A percentile compares a stretch with the other conserved stretches of the same genome.
phyloP scores from a whole-genome alignment of 768 basidiomycete species.

The Lentinula raphanica region DNA sequence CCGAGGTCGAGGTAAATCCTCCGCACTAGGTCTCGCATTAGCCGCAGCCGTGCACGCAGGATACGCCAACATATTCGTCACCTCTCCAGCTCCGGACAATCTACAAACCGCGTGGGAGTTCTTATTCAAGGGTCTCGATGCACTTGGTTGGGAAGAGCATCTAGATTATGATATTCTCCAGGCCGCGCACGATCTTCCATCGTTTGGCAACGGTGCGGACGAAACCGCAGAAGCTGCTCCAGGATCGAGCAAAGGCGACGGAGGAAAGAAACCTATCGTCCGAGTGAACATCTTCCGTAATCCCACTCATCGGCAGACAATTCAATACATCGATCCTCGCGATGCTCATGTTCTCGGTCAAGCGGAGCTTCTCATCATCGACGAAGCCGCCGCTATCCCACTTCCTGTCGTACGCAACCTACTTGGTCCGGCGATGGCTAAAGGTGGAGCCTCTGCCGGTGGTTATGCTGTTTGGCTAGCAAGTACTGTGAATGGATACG shows the following conservation, averaged over 20 bases:
- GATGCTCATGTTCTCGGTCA: constrained; percentile 97
- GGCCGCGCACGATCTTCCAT: constrained; percentile 77
- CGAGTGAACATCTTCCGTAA: constrained; percentile 9
- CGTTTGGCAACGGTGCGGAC: not conserved
- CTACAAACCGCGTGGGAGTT: constrained; percentile 98
- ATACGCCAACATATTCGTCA: constrained; percentile 97
- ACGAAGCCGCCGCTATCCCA: constrained; percentile 97
- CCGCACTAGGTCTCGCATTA: constrained; percentile 91
- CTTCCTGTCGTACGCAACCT: constrained; percentile 93
- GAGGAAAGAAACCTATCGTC: constrained; percentile 1
- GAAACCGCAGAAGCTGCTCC: not conserved
- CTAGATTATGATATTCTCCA: constrained; percentile 95
- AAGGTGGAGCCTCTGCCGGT: constrained; percentile 2
- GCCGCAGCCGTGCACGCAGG: constrained; percentile 90
- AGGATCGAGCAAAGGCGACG: not conserved
- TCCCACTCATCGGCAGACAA: not conserved
- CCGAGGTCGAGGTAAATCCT: constrained; percentile 94
- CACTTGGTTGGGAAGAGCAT: constrained; percentile 93
- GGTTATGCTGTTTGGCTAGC: constrained; percentile 94
- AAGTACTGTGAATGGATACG: constrained; percentile 99
- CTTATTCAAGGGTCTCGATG: constrained; percentile 94
- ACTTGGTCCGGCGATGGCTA: constrained; percentile 56
- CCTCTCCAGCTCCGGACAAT: constrained; percentile 96
- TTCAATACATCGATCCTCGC: constrained; percentile 96
- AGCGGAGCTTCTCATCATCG: constrained; percentile 95